These are phyloP conservation scores for Artemisia argyi DNA, from an alignment of 129 eudicot species.

Conservation along the genomic window DNA sequence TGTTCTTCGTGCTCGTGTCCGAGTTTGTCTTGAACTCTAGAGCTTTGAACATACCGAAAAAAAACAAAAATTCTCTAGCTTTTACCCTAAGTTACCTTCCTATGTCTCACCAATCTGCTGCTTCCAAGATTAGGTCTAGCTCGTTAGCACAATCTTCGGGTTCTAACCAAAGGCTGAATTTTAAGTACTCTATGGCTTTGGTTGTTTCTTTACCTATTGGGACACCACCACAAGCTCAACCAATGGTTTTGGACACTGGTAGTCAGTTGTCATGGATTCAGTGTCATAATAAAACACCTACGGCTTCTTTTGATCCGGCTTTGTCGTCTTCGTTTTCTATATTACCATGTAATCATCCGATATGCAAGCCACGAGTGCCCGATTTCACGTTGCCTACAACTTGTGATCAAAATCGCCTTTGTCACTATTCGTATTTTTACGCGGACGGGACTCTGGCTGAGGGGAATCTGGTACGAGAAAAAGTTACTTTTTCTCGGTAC, in stretches of 20 bases:
- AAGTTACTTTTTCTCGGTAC: conserved; percentile 49
- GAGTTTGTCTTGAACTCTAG: conserved; percentile 6
- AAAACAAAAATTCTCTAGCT: conserved; percentile 35
- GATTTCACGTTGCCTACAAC: conserved; percentile 79
- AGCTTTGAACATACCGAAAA: conserved; percentile 24
- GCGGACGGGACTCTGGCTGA: conserved; percentile 89
- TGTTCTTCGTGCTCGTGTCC: neutral
- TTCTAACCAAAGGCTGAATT: conserved; percentile 34
- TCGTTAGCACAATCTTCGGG: neutral
- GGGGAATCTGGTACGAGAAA: conserved; percentile 81
- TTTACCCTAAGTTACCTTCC: conserved; percentile 48
- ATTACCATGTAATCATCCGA: conserved; percentile 77
- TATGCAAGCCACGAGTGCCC: conserved; percentile 73
- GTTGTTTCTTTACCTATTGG: conserved; percentile 71
- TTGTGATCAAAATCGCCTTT: conserved; percentile 72
- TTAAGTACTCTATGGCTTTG: conserved; percentile 79
- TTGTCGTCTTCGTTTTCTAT: conserved; percentile 76
- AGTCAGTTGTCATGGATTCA: conserved; percentile 91
- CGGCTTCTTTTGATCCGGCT: conserved; percentile 72
- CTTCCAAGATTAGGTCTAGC: conserved; percentile 22
- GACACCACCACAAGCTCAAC: conserved; percentile 82
- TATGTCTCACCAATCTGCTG: conserved; percentile 41
- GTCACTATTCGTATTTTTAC: conserved; percentile 84
- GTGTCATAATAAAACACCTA: conserved; percentile 61
- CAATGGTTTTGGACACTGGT: conserved; percentile 83